Evolutionary conservation across 2,329 filamentous ascomycete genomes (phyloP), one percentile per base, ranked within the genome.

Genomic region (Cladosporium sp.): DNA sequence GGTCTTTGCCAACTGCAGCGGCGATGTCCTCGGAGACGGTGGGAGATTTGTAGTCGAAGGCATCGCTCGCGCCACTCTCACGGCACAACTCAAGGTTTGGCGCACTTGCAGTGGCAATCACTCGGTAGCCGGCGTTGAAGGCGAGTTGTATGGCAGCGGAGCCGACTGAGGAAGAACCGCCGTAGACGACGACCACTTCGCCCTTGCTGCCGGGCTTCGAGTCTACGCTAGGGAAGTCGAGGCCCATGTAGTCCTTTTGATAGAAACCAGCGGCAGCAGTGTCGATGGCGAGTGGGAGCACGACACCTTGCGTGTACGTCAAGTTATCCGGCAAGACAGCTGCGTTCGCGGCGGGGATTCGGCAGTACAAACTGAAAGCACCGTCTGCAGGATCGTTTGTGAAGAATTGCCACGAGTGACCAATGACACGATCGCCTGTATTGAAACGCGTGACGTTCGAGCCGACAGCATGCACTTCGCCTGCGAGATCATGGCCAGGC

Each of bases 251-350:
- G 22, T 64, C 65, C 12, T 63, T 59, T 43, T 67, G 59, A 45
- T 67, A 66, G 28, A 62, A 62, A 22, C 61, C 12, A 22, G 55
- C 50, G 56, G 59, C 42, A 9, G 74, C 73, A 1, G 75, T 76
- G 6, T 71, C 72, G 59, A 76, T 69, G 17, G 71, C 71, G 19
- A 76, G 68, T 2, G 75, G 75, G 1, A 78, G 70, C 5, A 57
- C 54, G 12, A 49, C 42, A 20, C 70, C 75, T 12, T 72, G 60
- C 2, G 64, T 69, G 64, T 69, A 78, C 47, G 68, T 62, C 19
- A 75, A 52, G 2, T 63, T 66, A 15, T 65, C 58, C 0, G 75
- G 75, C 43, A 47, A 15, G 49, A 78, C 70, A 34, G 70, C 72
- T 3, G 73, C 63, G 5, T 72, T 69, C 3, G 72, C 59, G 22